Evolutionary conservation across 768 basidiomycete genomes (phyloP).

Genomic region (Mrakia blollopis): DNA sequence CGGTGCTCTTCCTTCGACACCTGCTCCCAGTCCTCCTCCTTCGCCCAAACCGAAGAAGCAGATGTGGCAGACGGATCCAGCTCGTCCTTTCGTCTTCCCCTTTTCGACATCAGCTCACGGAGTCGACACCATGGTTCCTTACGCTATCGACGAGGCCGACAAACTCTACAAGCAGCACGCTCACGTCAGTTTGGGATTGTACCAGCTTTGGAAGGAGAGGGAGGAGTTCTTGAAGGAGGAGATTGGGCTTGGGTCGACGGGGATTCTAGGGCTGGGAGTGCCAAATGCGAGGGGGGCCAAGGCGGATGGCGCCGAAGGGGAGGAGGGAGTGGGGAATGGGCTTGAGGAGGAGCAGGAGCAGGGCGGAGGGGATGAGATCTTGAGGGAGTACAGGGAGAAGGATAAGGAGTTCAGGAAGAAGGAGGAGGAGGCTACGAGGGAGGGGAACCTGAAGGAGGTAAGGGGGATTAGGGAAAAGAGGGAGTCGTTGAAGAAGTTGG

Average conservation of each 20-base stretch:
- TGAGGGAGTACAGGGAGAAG: slow-evolving; percentile 48
- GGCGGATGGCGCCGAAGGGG: background rate
- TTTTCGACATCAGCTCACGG: slow-evolving; percentile 61
- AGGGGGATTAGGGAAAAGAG: slow-evolving; percentile 38
- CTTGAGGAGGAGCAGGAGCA: slow-evolving; percentile 34
- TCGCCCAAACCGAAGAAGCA: slow-evolving; percentile 88
- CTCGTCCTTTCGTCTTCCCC: slow-evolving; percentile 87
- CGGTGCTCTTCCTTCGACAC: slow-evolving; percentile 59
- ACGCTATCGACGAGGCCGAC: slow-evolving; percentile 93
- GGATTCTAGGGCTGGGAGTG: slow-evolving; percentile 41
- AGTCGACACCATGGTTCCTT: slow-evolving; percentile 73
- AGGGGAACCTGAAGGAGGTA: slow-evolving; percentile 35
- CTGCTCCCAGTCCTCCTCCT: slow-evolving; percentile 76
- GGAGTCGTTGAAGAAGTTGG: slow-evolving; percentile 67
- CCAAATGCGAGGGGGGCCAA: slow-evolving; percentile 13
- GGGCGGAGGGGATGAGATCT: slow-evolving; percentile 47
- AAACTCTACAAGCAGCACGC: slow-evolving; percentile 81
- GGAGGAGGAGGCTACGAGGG: slow-evolving; percentile 33
- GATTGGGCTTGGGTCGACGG: slow-evolving; percentile 66
- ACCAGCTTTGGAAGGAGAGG: slow-evolving; percentile 91
- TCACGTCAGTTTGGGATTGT: slow-evolving; percentile 78
- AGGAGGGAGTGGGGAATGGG: slow-evolving; percentile 35
- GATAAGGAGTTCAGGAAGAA: slow-evolving; percentile 42
- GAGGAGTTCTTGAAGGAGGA: slow-evolving; percentile 93
- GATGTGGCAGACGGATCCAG: slow-evolving; percentile 96